Percentiles rank a stretch among this genome's conserved stretches.
These are phyloP conservation scores for Metahyphopichia silvanorum DNA, from an alignment of 805 yeast genomes.

Conservation along the genomic window DNA sequence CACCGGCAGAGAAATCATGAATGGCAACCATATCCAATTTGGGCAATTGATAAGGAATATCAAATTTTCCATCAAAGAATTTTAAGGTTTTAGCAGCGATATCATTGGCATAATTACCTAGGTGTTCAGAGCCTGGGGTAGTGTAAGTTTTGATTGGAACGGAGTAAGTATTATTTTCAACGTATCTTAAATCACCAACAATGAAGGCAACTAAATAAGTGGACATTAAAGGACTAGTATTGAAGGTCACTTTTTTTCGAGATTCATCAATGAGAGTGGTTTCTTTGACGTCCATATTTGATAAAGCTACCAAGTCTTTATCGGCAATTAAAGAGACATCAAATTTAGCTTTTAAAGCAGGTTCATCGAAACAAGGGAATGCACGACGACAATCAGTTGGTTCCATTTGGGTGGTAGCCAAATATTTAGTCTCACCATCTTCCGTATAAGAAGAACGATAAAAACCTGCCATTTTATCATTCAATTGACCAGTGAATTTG, in stretches of 20 bases:
- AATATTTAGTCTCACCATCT: constrained; percentile 62
- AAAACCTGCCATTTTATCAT: constrained; percentile 81
- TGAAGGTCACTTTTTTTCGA: constrained; percentile 58
- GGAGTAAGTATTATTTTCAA: constrained; percentile 61
- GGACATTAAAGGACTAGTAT: constrained; percentile 78
- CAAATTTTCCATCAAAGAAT: constrained; percentile 70
- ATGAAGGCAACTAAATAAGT: constrained; percentile 84
- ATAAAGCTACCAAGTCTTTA: constrained; percentile 54
- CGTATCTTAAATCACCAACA: constrained; percentile 74
- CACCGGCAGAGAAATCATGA: constrained; percentile 83
- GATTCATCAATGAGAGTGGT: constrained; percentile 40
- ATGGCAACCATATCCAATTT: constrained; percentile 81
- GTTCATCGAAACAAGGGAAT: constrained; percentile 85
- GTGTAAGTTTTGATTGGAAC: constrained; percentile 80
- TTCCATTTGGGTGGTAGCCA: constrained; percentile 85
- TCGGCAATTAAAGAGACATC: constrained; percentile 60
- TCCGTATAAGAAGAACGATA: constrained; percentile 66
- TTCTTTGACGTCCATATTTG: constrained; percentile 64
- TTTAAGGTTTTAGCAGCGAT: constrained; percentile 72
- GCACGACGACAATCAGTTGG: constrained; percentile 86
- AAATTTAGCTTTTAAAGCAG: constrained; percentile 72
- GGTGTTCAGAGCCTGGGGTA: constrained; percentile 70
- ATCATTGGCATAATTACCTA: constrained; percentile 71
- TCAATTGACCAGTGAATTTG: constrained; percentile 59
- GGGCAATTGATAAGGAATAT: constrained; percentile 74